Conservation (phyloP, 768 basidiomycete genomes). For the Tulasnella sp. region DNA sequence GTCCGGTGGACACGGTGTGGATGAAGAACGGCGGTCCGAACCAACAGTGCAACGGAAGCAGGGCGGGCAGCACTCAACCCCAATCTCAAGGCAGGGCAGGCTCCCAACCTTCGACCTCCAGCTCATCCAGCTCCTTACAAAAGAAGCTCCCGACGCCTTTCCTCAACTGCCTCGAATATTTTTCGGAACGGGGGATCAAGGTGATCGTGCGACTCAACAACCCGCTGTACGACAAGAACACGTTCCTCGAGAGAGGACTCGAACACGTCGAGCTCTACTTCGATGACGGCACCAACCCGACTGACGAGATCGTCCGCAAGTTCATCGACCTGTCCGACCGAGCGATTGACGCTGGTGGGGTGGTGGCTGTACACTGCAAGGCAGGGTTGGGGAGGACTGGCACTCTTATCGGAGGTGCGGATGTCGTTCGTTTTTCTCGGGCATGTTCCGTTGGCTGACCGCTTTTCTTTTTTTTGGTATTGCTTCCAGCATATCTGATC, state of each 20-base stretch:
- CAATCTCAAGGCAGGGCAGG: conserved; percentile 37
- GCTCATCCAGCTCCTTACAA: conserved; percentile 54
- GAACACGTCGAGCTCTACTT: conserved; percentile 93
- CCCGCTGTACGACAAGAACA: conserved; percentile 79
- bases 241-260: conserved; percentile 83
- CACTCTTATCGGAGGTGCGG: conserved; percentile 77
- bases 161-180: conserved; percentile 90
- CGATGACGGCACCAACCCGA: conserved; percentile 97
- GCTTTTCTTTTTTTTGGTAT: neutral
- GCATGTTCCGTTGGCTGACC: neutral
- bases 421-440: neutral
- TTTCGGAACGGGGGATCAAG: conserved; percentile 83
- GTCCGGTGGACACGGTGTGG: conserved; percentile 81
- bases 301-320: conserved; percentile 89
- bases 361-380: conserved; percentile 92
- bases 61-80: conserved; percentile 29
- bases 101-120: conserved; percentile 42
- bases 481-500: conserved; percentile 76
- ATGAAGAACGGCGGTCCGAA: conserved; percentile 59
- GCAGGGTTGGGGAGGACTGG: conserved; percentile 96
- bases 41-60: conserved; percentile 7
- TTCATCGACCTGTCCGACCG: conserved; percentile 87
- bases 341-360: conserved; percentile 70
- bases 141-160: conserved; percentile 79
- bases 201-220: conserved; percentile 94